Percentiles rank a stretch among this genome's conserved stretches.
Conservation (phyloP, 306 rosid genomes). For the Quercus dentata region DNA sequence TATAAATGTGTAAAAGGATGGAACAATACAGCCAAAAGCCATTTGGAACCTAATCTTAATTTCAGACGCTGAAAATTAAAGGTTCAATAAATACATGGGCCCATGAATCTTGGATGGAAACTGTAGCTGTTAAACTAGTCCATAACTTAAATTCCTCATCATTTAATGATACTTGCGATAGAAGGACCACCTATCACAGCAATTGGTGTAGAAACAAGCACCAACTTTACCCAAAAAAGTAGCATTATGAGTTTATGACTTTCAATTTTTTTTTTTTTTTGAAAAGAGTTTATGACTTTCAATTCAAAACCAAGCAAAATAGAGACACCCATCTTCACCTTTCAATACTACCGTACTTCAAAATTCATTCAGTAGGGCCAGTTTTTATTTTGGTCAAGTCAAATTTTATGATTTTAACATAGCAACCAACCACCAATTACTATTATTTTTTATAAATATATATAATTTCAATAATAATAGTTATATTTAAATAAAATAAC, state of each 20-base stretch:
- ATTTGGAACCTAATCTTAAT: no score
- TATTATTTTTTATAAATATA: no score
- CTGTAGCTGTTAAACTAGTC: neutral
- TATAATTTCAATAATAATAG: neutral
- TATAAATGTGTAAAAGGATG: no score
- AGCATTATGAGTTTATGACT: neutral
- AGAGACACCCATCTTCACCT: neutral
- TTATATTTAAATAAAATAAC: neutral
- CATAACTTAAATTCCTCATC: neutral
- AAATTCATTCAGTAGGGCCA: neutral
- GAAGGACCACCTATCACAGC: neutral
- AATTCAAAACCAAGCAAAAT: constrained; percentile 3
- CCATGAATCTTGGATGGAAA: neutral
- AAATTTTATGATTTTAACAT: neutral
- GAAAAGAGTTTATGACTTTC: neutral
- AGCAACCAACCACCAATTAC: neutral
- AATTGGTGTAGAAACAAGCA: neutral
- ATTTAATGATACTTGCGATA: neutral
- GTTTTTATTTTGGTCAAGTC: no score
- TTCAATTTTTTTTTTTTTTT: no score
- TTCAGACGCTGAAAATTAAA: neutral
- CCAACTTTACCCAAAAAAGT: neutral
- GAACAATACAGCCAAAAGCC: no score
- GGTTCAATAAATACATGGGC: neutral
- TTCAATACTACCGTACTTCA: neutral